phyloP scores from a whole-genome alignment of 2,329 filamentous ascomycete species.

The Leptosphaerulina australis region DNA sequence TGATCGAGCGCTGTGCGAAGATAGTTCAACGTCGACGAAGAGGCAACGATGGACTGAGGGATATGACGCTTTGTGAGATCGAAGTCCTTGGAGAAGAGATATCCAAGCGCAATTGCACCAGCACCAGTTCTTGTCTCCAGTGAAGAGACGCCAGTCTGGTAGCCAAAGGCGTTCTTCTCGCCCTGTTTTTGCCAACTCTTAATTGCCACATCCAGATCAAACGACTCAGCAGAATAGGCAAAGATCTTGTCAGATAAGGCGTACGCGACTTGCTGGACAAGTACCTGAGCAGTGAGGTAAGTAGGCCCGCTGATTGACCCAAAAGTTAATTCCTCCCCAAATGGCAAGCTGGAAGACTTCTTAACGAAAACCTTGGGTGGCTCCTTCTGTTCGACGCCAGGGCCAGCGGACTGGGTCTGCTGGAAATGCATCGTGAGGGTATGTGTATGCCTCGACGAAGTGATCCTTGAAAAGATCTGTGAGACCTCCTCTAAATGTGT shows the following conservation, averaged over 20 bases:
- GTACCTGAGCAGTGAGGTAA: slow-evolving; percentile 89
- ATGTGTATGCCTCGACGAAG: slow-evolving; percentile 19
- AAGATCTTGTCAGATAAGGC: slow-evolving; percentile 96
- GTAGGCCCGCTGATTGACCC: slow-evolving; percentile 78
- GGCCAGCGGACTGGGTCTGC: slow-evolving; percentile 46
- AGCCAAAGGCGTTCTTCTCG: slow-evolving; percentile 81
- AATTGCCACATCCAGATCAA: slow-evolving; percentile 84
- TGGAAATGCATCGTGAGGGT: slow-evolving; percentile 47
- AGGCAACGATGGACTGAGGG: slow-evolving; percentile 87
- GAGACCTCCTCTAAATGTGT: slow-evolving; percentile 15
- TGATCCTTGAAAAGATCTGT: slow-evolving; percentile 13
- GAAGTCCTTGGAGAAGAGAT: slow-evolving; percentile 97
- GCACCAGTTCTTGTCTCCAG: slow-evolving; percentile 90
- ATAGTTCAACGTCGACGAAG: slow-evolving; percentile 79
- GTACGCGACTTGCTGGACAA: slow-evolving; percentile 96
- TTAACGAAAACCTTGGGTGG: slow-evolving; percentile 46
- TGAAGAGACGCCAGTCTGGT: slow-evolving; percentile 75
- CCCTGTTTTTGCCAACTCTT: slow-evolving; percentile 74
- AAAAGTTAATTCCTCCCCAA: slow-evolving; percentile 59
- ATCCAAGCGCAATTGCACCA: slow-evolving; percentile 88
- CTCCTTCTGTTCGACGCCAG: slow-evolving; percentile 39
- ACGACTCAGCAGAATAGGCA: slow-evolving; percentile 92
- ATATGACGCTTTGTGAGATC: slow-evolving; percentile 89
- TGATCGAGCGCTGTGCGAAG: slow-evolving; percentile 88
- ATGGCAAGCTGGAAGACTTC: slow-evolving; percentile 58